These are phyloP conservation scores for Eustoma russellianum DNA, from an alignment of 257 asterid species.

Conservation along the genomic window DNA sequence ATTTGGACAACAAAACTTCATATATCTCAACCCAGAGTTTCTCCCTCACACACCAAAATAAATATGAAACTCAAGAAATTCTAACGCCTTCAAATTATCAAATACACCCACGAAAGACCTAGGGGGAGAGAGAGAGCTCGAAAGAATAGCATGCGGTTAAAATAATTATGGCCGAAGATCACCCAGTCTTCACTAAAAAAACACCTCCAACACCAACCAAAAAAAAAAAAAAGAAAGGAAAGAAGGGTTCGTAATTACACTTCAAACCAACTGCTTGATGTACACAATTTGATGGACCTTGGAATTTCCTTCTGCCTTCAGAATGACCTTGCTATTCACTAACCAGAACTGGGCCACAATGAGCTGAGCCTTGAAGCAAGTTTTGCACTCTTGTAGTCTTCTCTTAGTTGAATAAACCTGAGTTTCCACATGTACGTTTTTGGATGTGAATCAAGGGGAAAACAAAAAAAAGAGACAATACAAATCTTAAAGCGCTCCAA, in stretches of 20 bases:
- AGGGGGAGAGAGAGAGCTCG: no score
- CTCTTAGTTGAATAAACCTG: conserved; percentile 98
- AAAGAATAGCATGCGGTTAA: no score
- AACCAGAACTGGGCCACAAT: conserved; percentile 36
- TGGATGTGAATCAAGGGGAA: neutral
- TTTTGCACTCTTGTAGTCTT: conserved; percentile 95
- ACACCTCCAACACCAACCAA: conserved; percentile 10
- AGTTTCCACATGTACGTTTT: conserved; percentile 3
- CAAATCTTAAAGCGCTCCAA: neutral
- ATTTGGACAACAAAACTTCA: no score
- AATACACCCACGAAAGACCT: no score
- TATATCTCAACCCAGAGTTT: no score
- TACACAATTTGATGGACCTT: neutral
- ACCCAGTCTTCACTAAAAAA: no score
- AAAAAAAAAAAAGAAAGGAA: conserved; percentile 13
- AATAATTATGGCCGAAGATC: no score
- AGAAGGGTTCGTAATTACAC: conserved; percentile 10
- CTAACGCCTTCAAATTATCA: no score
- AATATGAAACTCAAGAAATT: no score
- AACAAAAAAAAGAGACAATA: neutral
- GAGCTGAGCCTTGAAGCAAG: conserved; percentile 80
- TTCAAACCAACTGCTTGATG: neutral
- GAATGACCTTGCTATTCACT: neutral
- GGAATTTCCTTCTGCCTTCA: neutral
- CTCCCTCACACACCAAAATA: no score